These are phyloP conservation scores for Saccharomyces paradoxus DNA, from an alignment of 805 yeast species.

Conservation along the genomic window DNA sequence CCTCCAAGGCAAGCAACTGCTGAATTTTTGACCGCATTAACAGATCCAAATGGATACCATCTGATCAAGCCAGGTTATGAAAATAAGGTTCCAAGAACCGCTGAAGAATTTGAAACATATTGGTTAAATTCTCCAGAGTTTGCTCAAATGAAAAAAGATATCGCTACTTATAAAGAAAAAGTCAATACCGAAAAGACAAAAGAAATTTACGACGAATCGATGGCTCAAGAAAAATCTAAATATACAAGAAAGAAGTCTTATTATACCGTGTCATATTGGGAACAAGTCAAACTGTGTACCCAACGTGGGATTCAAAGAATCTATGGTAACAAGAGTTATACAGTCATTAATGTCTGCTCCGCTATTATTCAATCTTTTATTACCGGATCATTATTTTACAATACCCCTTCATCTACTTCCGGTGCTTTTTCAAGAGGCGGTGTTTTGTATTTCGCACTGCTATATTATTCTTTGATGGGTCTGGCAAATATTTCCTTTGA, in stretches of 20 bases:
- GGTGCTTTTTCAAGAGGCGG: constrained; percentile 64
- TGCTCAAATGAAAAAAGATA: constrained; percentile 33
- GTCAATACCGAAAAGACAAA: constrained; percentile 31
- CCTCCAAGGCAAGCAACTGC: constrained; percentile 54
- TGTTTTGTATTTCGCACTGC: constrained; percentile 47
- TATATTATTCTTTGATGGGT: constrained; percentile 45
- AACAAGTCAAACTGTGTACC: constrained; percentile 44
- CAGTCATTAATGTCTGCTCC: constrained; percentile 23
- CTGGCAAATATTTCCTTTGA: constrained; percentile 43
- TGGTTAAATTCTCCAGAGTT: constrained; percentile 38
- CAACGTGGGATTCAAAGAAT: constrained; percentile 48
- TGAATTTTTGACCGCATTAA: constrained; percentile 53
- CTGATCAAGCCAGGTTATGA: constrained; percentile 36
- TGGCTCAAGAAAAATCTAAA: constrained; percentile 26
- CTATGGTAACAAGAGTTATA: constrained; percentile 50
- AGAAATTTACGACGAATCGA: constrained; percentile 24
- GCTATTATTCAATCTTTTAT: constrained; percentile 49
- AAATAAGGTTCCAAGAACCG: constrained; percentile 43
- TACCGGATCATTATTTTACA: constrained; percentile 54
- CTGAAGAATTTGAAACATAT: constrained; percentile 45
- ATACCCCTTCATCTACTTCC: constrained; percentile 40
- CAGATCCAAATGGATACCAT: constrained; percentile 46
- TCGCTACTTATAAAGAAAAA: constrained; percentile 32
- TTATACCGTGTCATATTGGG: constrained; percentile 25
- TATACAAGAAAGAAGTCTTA: constrained; percentile 15